These are phyloP conservation scores for Pseudisothecium myosuroides DNA, from an alignment of 225 moss, liverwort and hornwort species.

Conservation along the genomic window DNA sequence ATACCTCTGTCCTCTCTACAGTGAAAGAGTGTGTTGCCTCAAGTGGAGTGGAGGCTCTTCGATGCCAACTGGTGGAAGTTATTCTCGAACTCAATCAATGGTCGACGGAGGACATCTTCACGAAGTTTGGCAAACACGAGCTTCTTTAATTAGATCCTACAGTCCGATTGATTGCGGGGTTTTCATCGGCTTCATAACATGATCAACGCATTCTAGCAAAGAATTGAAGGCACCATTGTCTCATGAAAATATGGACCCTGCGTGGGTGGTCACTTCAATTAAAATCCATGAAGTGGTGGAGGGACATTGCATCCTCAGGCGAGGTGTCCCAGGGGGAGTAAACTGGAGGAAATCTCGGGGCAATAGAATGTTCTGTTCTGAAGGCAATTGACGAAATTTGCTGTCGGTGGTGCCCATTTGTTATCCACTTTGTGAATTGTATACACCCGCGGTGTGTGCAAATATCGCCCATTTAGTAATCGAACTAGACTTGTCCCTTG, in stretches of 20 bases:
- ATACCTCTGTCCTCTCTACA: neutral
- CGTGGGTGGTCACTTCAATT: neutral
- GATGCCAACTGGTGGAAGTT: neutral
- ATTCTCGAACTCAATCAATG: no score
- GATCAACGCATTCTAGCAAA: neutral
- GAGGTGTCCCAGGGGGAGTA: neutral
- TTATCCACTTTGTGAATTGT: neutral
- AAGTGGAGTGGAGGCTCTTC: neutral
- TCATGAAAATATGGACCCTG: neutral
- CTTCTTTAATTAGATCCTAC: neutral
- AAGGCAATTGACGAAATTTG: neutral
- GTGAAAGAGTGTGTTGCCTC: neutral
- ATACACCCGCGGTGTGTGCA: neutral
- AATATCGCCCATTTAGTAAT: neutral
- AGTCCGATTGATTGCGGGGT: neutral
- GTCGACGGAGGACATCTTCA: neutral
- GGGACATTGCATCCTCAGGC: neutral
- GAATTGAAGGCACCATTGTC: neutral
- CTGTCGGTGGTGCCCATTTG: neutral
- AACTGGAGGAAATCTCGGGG: neutral
- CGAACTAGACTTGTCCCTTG: neutral
- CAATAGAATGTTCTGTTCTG: neutral
- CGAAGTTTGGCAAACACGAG: neutral
- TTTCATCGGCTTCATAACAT: neutral
- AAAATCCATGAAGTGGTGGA: neutral